These are phyloP conservation scores for Hawksworthiomyces lignivorus DNA, from an alignment of 2,329 filamentous ascomycete species.

Conservation along the genomic window DNA sequence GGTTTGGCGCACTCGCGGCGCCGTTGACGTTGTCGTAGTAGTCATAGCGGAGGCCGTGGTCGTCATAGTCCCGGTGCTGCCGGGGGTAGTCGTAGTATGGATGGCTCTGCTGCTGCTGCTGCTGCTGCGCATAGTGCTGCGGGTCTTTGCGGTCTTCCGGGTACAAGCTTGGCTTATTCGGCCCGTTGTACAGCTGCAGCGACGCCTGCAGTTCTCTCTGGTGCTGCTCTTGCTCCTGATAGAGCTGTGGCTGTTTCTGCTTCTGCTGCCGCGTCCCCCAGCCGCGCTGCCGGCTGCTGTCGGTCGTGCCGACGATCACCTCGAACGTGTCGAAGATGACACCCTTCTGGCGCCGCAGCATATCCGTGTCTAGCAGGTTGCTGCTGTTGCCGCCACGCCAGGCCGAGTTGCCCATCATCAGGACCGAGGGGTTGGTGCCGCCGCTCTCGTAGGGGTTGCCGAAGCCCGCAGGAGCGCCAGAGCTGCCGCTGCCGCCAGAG, in stretches of 20 bases:
- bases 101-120: not conserved
- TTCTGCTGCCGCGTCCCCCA: constrained; percentile 13
- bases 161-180: constrained; percentile 8
- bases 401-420: constrained; percentile 13
- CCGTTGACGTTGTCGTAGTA: constrained; percentile 2
- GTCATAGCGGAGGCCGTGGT: not conserved
- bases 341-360: constrained; percentile 78
- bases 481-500: constrained; percentile 28
- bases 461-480: constrained; percentile 21
- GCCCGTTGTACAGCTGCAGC: constrained; percentile 14
- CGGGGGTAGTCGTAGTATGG: constrained; percentile 2
- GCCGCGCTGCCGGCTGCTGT: constrained; percentile 55
- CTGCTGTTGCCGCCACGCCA: constrained; percentile 18
- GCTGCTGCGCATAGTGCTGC: constrained; percentile 9
- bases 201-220: constrained; percentile 15
- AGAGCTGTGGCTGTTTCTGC: constrained; percentile 9
- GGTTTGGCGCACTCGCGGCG: constrained; percentile 13
- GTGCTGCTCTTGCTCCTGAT: constrained; percentile 16
- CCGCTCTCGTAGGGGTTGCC: constrained; percentile 5
- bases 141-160: constrained; percentile 16
- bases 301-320: constrained; percentile 75
- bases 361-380: constrained; percentile 75
- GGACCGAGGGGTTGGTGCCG: constrained; percentile 9
- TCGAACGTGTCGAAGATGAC: constrained; percentile 86
- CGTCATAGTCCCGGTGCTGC: not conserved